Evolutionary conservation across 345 rosid species (phyloP), one percentile per base, ranked within the genome.

Genomic region (Eucalyptus rudis): DNA sequence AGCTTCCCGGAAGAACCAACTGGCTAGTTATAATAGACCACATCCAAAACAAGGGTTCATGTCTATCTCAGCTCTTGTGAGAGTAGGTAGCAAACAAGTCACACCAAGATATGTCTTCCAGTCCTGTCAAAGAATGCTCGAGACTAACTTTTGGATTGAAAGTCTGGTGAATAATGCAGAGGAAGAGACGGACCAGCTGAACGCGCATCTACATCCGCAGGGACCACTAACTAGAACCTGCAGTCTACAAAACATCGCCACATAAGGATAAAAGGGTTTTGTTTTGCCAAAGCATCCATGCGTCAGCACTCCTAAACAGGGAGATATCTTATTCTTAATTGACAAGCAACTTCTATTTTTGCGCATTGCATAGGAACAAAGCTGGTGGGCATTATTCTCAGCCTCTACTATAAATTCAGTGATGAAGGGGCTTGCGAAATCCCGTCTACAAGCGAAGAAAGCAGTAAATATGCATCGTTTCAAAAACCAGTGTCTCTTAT

Each of bases 321-420:
- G 49, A 87, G 20, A 3, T 43, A 43, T 51, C 86, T 17, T 27
- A 90, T 13, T 88, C 90, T 87, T 71, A 90, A 56, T 40, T 86
- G 24, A 83, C 87, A 91, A 92, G 93, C 91, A 91, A 90, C 49
- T 87, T 29, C 40, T 54, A 11, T 31, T 86, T 56, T 84, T 71
- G 36, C 29, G 45, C 8, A 29, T 15, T 4, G 52, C 76, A 71
- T 10, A 88, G 56, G 52, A 87, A 64, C 22, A 14, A 86, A n/a
- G 6, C 47, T 20, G 12, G 9, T 27, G 33, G 44, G 66, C 49
- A 49, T 81, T 62, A n/a, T 45, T 49, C 33, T 59, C 49, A 79
- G 29, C 79, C 27, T 45, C 40, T 12, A 36, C 87, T 44, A n/a
- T 71, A 29, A 62, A 7, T 54, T 33, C 44, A 50, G 45, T 54